Evolutionary conservation across 2,329 filamentous ascomycete species (phyloP).

Genomic region (Fusarium napiforme): DNA sequence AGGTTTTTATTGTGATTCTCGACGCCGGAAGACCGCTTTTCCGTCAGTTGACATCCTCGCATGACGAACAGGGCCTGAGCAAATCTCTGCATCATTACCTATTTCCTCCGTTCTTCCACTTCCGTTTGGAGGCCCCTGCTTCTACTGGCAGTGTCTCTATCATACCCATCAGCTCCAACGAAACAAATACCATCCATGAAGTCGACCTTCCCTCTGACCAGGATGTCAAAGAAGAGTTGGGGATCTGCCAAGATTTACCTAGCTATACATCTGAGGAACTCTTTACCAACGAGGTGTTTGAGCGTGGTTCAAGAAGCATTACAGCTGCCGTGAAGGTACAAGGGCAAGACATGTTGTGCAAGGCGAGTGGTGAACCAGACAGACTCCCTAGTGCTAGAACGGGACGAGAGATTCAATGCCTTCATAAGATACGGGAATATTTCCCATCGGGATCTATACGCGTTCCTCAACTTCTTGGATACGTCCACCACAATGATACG

Average conservation of each 20-base stretch:
- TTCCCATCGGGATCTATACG: background rate
- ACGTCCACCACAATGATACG: background rate
- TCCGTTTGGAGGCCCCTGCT: background rate
- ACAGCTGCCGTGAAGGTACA: background rate
- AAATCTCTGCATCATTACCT: background rate
- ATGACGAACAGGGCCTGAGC: rapidly evolving
- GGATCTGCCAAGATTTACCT: background rate
- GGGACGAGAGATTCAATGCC: background rate
- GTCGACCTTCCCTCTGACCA: background rate
- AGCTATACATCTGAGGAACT: background rate
- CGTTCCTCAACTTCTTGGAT: background rate
- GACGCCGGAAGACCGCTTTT: background rate
- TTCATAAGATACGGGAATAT: background rate
- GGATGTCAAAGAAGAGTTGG: rapidly evolving
- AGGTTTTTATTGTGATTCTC: background rate
- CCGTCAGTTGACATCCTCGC: rapidly evolving
- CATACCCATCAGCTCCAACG: background rate
- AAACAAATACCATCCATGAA: background rate
- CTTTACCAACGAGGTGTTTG: rapidly evolving
- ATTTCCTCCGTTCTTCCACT: background rate
- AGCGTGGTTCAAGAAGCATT: background rate
- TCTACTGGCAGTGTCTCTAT: background rate
- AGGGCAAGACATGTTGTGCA: background rate
- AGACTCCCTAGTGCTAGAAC: rapidly evolving
- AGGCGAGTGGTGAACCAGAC: background rate